A percentile compares a stretch with the other conserved stretches of the same genome.
Evolutionary conservation across 169 alveolate genomes (phyloP).

Genomic region (Miamiensis avidus): DNA sequence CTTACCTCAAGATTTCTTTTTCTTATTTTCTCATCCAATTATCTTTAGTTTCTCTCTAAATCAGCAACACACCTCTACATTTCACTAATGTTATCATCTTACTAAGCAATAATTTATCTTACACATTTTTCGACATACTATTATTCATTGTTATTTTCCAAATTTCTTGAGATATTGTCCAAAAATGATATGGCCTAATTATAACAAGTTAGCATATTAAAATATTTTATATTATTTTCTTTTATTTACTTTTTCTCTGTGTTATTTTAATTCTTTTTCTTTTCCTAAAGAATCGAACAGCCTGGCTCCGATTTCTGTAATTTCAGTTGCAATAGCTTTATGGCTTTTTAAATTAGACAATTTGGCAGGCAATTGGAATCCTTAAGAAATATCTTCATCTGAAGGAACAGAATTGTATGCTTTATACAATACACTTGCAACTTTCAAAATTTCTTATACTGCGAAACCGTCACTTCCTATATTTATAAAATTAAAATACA

Average conservation of each 20-base stretch:
- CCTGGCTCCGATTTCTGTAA: slow-evolving; percentile 75
- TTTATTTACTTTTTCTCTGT: slow-evolving; percentile 51
- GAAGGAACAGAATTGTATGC: slow-evolving; percentile 65
- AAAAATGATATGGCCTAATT: slow-evolving; percentile 78
- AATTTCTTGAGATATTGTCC: slow-evolving; percentile 74
- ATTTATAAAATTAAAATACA: too few relatives aligned
- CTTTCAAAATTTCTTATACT: slow-evolving; percentile 86
- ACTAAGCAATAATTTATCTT: slow-evolving; percentile 67
- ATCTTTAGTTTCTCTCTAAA: slow-evolving; percentile 74
- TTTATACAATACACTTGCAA: slow-evolving; percentile 75
- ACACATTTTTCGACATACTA: slow-evolving; percentile 76
- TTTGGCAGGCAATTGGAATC: slow-evolving; percentile 58
- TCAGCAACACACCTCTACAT: slow-evolving; percentile 79
- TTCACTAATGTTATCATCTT: slow-evolving; percentile 69
- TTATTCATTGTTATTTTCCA: slow-evolving; percentile 72
- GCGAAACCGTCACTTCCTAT: slow-evolving; percentile 81
- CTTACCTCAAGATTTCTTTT: slow-evolving; percentile 58
- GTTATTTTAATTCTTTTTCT: slow-evolving; percentile 73
- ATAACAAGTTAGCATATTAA: neutral
- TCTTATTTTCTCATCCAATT: slow-evolving; percentile 66
- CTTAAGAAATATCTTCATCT: slow-evolving; percentile 70
- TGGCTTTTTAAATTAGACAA: slow-evolving; percentile 65
- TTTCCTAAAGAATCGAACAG: slow-evolving; percentile 74
- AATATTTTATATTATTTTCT: neutral
- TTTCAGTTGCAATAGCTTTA: slow-evolving; percentile 64